Base-by-base conservation (phyloP, 225 moss, liverwort and hornwort genomes). In the Thuidium tamariscinum region DNA sequence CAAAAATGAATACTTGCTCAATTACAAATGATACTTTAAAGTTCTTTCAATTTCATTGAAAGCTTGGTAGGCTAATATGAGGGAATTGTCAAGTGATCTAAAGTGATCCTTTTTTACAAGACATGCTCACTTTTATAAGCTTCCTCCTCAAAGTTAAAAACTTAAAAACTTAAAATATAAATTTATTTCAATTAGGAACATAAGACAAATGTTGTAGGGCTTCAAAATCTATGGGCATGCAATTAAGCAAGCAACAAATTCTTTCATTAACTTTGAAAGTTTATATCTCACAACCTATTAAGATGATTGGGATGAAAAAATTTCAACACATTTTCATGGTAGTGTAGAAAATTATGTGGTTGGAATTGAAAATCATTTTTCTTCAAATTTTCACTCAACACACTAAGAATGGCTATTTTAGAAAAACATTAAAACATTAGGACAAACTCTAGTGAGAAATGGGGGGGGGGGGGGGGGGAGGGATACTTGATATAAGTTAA, bases 11-110 rank as follows among this genome's bases (percentile, higher is more conserved):
- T 30, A 11, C 11, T 48, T 32, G 0, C 2, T 48, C 2, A 72
- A 7, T 71, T 44, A 29, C 6, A 71, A 44, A 29, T 46, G 18
- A 11, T 18, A 4, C 30, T 48, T 72, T 19, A 17, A 10, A 17
- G 6, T 72, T 46, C 10, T 48, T 46, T 4, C 5, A 46, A 0
- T 7, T 72, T 6, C 1, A 17, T 46, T 46, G 1, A 46, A 18
- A 48, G 19, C 7, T 48, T 0, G 1, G 1, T 7, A 48, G 48
- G 7, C 32, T 11, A 2, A 7, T 30, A 19, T 19, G 4, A 48
- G 30, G 32, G 48, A 4, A 48, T 11, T 7, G 10, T 73, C 48
- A 19, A 30, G 1, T 0, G 0, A 1, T 48, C 16, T 4, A 11
- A 72, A 48, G 19, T 73, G 19, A 72, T 1, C 10, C 10, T 11